These are phyloP conservation scores for Trifolium repens DNA, from an alignment of 306 rosid genomes.

Conservation along the genomic window DNA sequence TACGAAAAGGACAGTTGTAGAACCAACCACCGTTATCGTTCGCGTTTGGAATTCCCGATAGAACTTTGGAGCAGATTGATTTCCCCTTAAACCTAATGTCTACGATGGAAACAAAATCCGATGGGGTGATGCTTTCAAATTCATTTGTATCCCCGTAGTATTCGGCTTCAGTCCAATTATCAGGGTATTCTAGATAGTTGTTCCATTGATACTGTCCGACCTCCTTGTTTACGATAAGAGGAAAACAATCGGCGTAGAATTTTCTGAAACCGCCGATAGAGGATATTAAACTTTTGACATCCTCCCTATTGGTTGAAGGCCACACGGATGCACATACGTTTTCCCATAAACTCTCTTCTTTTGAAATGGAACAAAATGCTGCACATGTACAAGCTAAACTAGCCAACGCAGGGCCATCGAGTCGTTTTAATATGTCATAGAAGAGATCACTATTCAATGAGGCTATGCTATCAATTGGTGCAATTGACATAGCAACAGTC, in stretches of 20 bases:
- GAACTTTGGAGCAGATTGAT: constrained; percentile 80
- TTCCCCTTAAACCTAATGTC: constrained; percentile 77
- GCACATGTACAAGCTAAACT: constrained; percentile 87
- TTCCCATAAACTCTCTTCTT: constrained; percentile 91
- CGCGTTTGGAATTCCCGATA: constrained; percentile 87
- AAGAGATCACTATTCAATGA: constrained; percentile 78
- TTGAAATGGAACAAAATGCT: constrained; percentile 75
- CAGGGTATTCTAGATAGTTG: constrained; percentile 64
- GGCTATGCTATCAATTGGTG: constrained; percentile 58
- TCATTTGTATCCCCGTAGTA: constrained; percentile 75
- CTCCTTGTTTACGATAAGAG: constrained; percentile 79
- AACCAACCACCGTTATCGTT: constrained; percentile 74
- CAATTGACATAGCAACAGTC: constrained; percentile 50
- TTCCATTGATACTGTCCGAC: constrained; percentile 60
- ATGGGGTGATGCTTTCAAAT: constrained; percentile 62
- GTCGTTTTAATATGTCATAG: constrained; percentile 81
- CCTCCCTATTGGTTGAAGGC: constrained; percentile 89
- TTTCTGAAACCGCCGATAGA: constrained; percentile 86
- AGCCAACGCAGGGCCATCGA: constrained; percentile 83
- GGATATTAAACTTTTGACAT: constrained; percentile 72
- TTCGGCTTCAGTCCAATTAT: constrained; percentile 90
- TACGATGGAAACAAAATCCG: constrained; percentile 81
- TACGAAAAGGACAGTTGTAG: constrained; percentile 82
- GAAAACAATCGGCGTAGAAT: constrained; percentile 89
- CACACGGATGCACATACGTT: constrained; percentile 80